Conservation (phyloP, 176 grass and related monocot species). For the Phoenix dactylifera region DNA sequence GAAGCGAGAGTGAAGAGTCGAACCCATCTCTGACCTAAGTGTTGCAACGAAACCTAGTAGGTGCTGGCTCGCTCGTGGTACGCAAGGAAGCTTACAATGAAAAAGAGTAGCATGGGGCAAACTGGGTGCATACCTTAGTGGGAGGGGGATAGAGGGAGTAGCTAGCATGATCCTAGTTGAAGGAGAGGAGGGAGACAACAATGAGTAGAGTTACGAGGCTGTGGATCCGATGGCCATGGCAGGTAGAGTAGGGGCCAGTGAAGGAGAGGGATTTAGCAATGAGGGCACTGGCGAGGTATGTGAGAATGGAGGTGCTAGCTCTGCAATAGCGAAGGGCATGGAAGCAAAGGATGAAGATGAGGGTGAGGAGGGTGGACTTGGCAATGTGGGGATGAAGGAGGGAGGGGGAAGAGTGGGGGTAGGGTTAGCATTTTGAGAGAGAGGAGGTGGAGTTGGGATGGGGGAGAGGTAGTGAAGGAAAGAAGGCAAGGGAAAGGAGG, state of each 20-base stretch:
- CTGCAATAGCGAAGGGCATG: slow-evolving; percentile 44
- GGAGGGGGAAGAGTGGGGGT: slow-evolving; percentile 3
- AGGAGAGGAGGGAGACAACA: slow-evolving; percentile 39
- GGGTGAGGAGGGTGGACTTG: slow-evolving; percentile 36
- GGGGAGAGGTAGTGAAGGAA: slow-evolving; percentile 19
- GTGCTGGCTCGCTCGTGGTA: slow-evolving; percentile 35
- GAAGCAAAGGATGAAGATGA: slow-evolving; percentile 45
- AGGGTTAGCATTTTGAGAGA: slow-evolving; percentile 4
- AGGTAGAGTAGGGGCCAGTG: slow-evolving; percentile 10
- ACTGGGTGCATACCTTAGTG: slow-evolving; percentile 22
- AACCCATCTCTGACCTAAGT: slow-evolving; percentile 28
- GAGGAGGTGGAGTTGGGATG: slow-evolving; percentile 24
- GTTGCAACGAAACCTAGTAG: slow-evolving; percentile 24
- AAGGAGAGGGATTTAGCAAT: slow-evolving; percentile 41
- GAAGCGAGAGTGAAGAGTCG: slow-evolving; percentile 16
- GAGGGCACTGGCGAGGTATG: slow-evolving; percentile 54
- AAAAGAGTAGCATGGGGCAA: slow-evolving; percentile 28
- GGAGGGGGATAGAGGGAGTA: slow-evolving; percentile 21
- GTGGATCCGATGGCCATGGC: slow-evolving; percentile 1
- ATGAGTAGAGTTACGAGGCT: slow-evolving; percentile 30
- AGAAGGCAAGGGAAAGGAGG: too few relatives aligned
- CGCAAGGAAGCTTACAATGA: slow-evolving; percentile 54
- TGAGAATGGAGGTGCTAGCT: slow-evolving; percentile 48
- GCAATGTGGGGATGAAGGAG: slow-evolving; percentile 13
- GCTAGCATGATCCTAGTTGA: slow-evolving; percentile 30